Evolutionary conservation across 345 rosid species (phyloP), one percentile per base, ranked within the genome.

Genomic region (Acer negundo): DNA sequence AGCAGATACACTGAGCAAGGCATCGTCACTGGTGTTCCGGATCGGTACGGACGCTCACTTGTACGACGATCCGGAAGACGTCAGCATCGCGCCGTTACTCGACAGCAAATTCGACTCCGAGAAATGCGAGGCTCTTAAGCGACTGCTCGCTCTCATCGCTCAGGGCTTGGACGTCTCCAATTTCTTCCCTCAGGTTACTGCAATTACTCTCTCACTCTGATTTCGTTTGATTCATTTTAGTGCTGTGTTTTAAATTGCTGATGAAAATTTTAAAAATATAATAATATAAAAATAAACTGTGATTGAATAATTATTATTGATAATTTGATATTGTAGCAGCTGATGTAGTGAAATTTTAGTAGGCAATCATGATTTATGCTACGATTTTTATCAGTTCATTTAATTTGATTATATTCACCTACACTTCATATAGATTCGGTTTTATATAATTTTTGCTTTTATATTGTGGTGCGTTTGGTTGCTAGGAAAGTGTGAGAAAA

Each of bases 91-190:
- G 17, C 89, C 96, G 23, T 86, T 94, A 72, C 94, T 96, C 31
- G 99, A 96, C 47, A 91, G 97, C 93, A 90, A 87, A 84, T 96
- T 89, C 83, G 98, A 96, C 80, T 90, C 97, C 10, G 98, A 94
- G 92, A 96, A 90, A 76, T 91, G 94, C 82, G 97, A 94, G 81
- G 99, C 99, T 72, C 94, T 96, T 46, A 96, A 94, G 85, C 97
- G 98, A 77, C 89, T 92, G 53, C 97, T 96, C 72, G 99, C 97
- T 65, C 94, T 92, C 74, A 91, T 94, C 73, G 95, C 97, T 55
- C 98, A 96, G 77, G 99, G 99, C 47, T 89, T 88, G 72, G 99
- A 96, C 35, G 98, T 94, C 81, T 92, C 99, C 90, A 96, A 92
- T 84, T 94, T 89, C 88, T 96, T 96, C 85, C 97, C 97, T 75